These are phyloP conservation scores for Pezicula radicicola DNA, from an alignment of 2,329 filamentous ascomycete genomes.

Conservation along the genomic window DNA sequence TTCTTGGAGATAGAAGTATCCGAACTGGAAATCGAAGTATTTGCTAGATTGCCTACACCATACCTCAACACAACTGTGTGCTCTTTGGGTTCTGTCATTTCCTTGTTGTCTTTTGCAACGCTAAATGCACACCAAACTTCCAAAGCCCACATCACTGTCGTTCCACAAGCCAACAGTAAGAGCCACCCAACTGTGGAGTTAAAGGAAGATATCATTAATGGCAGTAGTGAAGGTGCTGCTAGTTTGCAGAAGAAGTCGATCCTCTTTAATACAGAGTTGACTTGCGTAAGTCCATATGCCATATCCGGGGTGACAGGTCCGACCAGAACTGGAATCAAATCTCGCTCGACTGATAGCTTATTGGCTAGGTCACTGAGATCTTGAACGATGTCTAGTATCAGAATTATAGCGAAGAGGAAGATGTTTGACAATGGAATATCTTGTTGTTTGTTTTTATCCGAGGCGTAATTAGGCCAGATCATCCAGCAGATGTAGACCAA, in stretches of 20 bases:
- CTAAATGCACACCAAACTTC: slow-evolving; percentile 31
- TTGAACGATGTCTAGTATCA: slow-evolving; percentile 35
- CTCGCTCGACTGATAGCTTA: slow-evolving; percentile 37
- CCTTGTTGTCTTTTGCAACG: slow-evolving; percentile 29
- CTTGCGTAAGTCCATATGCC: slow-evolving; percentile 26
- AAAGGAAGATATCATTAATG: slow-evolving; percentile 44
- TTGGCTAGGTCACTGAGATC: slow-evolving; percentile 36
- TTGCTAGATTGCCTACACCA: slow-evolving; percentile 1
- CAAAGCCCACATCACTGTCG: slow-evolving; percentile 32
- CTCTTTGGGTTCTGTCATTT: slow-evolving; percentile 22
- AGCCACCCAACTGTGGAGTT: slow-evolving; percentile 36
- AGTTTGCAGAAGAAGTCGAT: slow-evolving; percentile 54
- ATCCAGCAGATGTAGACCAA: slow-evolving; percentile 27
- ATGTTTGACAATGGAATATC: slow-evolving; percentile 6
- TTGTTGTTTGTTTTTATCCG: slow-evolving; percentile 2
- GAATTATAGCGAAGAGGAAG: slow-evolving; percentile 27
- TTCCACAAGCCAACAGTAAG: slow-evolving; percentile 40
- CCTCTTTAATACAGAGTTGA: slow-evolving; percentile 50
- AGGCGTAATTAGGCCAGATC: slow-evolving; percentile 31
- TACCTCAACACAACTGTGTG: background rate
- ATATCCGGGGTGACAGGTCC: slow-evolving; percentile 21
- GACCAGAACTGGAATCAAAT: slow-evolving; percentile 35
- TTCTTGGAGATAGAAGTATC: too few species aligned
- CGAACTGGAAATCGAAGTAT: background rate
- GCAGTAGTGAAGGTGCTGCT: slow-evolving; percentile 39